Conservation (phyloP, 176 grass and related monocot genomes). For the Aechmea fasciata region DNA sequence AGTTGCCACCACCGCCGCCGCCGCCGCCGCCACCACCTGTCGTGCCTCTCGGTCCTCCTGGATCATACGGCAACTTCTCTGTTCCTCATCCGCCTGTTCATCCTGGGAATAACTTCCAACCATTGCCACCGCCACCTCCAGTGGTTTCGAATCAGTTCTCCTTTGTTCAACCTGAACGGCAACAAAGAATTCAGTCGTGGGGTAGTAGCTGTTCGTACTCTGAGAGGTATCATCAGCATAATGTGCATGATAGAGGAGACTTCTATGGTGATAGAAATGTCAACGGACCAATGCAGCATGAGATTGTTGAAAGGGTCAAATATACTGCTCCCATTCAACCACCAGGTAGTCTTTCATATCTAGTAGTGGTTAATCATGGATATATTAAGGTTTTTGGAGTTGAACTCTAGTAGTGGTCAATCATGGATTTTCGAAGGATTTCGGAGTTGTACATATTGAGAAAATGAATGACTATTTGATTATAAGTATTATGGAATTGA, state of each 20-base stretch:
- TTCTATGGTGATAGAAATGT: slow-evolving; percentile 29
- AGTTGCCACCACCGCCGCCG: slow-evolving; percentile 35
- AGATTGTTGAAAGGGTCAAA: slow-evolving; percentile 34
- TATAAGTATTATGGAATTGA: no score
- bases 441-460: no score
- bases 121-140: slow-evolving; percentile 45
- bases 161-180: slow-evolving; percentile 45
- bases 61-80: slow-evolving; percentile 27
- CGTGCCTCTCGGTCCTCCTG: slow-evolving; percentile 26
- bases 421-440: background rate
- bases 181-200: slow-evolving; percentile 51
- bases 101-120: slow-evolving; percentile 67
- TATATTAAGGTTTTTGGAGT: background rate
- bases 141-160: slow-evolving; percentile 51
- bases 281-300: slow-evolving; percentile 54
- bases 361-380: background rate
- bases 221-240: slow-evolving; percentile 38
- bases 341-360: slow-evolving; percentile 30
- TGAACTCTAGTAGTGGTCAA: background rate
- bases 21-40: slow-evolving; percentile 26
- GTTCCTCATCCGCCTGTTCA: slow-evolving; percentile 27
- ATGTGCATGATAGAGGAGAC: slow-evolving; percentile 44
- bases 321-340: slow-evolving; percentile 37
- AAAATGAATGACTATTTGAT: no score
- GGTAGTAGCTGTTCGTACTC: slow-evolving; percentile 34